phyloP scores from a whole-genome alignment of 176 grass and related monocot species.

The Bonia amplexicaulis region DNA sequence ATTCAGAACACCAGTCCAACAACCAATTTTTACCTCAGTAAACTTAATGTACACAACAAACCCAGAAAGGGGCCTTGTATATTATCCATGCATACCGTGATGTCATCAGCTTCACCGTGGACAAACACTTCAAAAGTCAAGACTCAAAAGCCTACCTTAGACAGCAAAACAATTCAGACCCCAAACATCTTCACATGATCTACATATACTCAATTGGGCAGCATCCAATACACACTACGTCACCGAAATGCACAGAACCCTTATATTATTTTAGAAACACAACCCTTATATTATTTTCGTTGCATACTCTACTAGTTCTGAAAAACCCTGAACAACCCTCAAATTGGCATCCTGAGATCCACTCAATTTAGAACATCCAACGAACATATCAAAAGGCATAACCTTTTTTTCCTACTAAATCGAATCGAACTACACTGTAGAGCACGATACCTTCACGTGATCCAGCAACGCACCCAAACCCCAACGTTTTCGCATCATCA shows the following conservation, averaged over 20 bases:
- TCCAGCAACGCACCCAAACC: slow-evolving; percentile 7
- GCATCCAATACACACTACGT: not conserved
- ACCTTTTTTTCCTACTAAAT: not conserved
- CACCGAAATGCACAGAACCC: not conserved
- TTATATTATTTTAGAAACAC: not conserved
- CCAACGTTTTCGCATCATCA: not conserved
- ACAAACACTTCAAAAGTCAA: slow-evolving; percentile 5
- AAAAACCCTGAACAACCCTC: not conserved
- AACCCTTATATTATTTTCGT: not conserved
- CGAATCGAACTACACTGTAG: not conserved
- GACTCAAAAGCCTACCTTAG: not conserved
- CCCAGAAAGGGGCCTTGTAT: not conserved
- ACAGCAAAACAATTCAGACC: not conserved
- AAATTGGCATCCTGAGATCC: slow-evolving; percentile 1
- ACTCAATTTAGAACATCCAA: not conserved
- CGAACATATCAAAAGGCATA: not conserved
- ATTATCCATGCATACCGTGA: not conserved
- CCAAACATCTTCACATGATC: not conserved
- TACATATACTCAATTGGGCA: not conserved
- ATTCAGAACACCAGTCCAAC: not conserved
- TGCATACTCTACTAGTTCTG: not conserved
- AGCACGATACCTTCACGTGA: not conserved
- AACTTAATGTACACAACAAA: not conserved
- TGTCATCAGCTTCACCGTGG: not conserved
- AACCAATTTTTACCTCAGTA: not conserved